Base-by-base conservation (phyloP, 169 alveolate species). In the Plasmodium gonderi region DNA sequence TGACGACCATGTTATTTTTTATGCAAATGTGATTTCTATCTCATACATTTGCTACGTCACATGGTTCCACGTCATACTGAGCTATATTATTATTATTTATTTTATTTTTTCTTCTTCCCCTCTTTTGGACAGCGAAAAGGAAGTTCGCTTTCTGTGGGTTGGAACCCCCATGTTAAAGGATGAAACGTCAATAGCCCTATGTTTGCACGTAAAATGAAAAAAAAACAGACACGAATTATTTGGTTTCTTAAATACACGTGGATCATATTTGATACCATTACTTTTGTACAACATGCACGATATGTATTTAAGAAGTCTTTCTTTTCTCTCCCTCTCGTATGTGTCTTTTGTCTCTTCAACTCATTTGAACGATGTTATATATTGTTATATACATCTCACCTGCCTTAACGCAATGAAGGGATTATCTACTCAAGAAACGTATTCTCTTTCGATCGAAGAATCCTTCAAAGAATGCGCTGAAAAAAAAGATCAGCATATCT, bases 141-240 rank as follows among this genome's bases (percentile, higher is more conserved):
- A 85, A 65, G 92, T 85, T 76, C 92, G 92, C 42, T 85, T 85
- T 31, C 45, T 85, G 45, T 85, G 92, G 92, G 92, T 85, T 23
- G 92, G 80, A 3, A 51, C 79, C 1, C 92, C 92, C 7, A 85
- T 85, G 92, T 31, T 77, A 36, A 85, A 85, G 79, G 80, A 64
- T 2, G 92, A 75, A 9, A 40, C 29, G 38, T n/a, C 92, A 4
- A 36, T 76, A 23, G 64, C 77, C 54, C 68, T 85, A 75, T 85
- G 92, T 38, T 75, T 85, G 14, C 92, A 85, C 49, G 92, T 85
- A 85, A 85, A 67, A 7, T 29, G n/a, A n/a, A n/a, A n/a, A n/a
- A n/a, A n/a, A n/a, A n/a, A n/a, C n/a, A n/a, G n/a, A n/a, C n/a
- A n/a, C n/a, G 11, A 45, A 36, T 17, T 4, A 3, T 64, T 11